Base-by-base conservation (phyloP, 2,329 filamentous ascomycete genomes). In the Huntiella moniliformis region DNA sequence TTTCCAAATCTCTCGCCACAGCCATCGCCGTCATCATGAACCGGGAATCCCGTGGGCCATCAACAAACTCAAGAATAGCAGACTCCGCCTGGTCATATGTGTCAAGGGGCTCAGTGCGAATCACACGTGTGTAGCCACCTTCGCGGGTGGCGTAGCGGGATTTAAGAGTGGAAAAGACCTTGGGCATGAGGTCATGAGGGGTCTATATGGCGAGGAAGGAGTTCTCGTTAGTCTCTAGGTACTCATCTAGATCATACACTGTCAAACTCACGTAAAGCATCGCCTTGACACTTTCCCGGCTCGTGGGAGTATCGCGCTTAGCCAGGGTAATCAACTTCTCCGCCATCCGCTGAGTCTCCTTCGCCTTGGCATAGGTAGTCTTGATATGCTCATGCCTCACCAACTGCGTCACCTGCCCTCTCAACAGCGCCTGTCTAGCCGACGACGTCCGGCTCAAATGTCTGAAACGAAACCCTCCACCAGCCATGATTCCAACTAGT, bases 281-380 rank as follows among this genome's bases (percentile, higher is more conserved):
- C 35, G 73, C 74, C 56, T 79, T 67, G n/a, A 86, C 88, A 54
- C 73, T 74, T 58, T 77, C 71, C 60, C 74, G 72, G 50, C 79
- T 80, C 15, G 84, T 82, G 57, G 86, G 79, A 36, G 88, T 93
- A 61, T 95, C 85, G 65, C 79, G 82, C 73, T 96, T 98, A 15
- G 83, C 88, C 55, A 94, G 63, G 4, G 87, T 95, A 56, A 98
- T 87, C 54, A 96, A 69, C 68, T 93, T 92, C 60, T 98, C 91
- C 5, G 87, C 91, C 54, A 96, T 62, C 38, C 83, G 74, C 65
- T 98, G 91, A 15, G 91, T 83, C 67, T 98, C 91, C 65, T 96
- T 98, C 41, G 91, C 91, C 66, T 96, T 96, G 60, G 81, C 79
- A 72, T 82, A 95, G 65, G 91, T 94, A 43, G 91, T 98, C 52